Evolutionary conservation across 148 eudicot genomes (phyloP).

Genomic region (Chenopodium berlandieri): DNA sequence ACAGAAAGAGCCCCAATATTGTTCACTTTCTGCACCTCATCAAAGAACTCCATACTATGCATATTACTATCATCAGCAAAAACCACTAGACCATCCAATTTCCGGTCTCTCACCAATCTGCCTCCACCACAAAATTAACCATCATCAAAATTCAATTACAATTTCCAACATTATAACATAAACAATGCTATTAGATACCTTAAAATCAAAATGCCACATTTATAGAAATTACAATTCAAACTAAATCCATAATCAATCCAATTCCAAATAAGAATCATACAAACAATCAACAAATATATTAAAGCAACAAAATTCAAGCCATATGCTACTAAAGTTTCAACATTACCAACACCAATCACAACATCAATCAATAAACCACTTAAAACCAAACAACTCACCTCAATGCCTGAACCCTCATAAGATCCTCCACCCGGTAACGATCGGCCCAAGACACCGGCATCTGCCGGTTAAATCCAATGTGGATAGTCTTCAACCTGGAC

Average conservation of each 20-base stretch:
- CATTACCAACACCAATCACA: not conserved
- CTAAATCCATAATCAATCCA: not conserved
- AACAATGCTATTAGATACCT: not conserved
- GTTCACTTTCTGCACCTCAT: conserved; percentile 84
- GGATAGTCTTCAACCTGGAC: conserved; percentile 51
- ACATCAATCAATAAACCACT: no score
- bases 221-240: not conserved
- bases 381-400: conserved; percentile 38
- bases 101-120: conserved; percentile 77
- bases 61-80: conserved; percentile 99
- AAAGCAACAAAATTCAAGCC: no score
- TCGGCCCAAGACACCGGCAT: conserved; percentile 78
- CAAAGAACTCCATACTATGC: conserved; percentile 92
- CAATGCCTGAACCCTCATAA: conserved; percentile 69
- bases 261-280: not conserved
- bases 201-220: not conserved
- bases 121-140: conserved; percentile 24
- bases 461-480: conserved; percentile 54
- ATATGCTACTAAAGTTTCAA: no score
- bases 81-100: conserved; percentile 82
- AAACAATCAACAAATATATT: not conserved
- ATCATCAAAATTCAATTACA: not conserved
- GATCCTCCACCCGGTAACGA: conserved; percentile 62
- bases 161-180: not conserved
- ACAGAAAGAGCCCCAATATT: conserved; percentile 82